Percentiles rank a stretch among this genome's conserved stretches.
These are phyloP conservation scores for Trichosporon ovoides DNA, from an alignment of 1,284 basidiomycete genomes.

Conservation along the genomic window DNA sequence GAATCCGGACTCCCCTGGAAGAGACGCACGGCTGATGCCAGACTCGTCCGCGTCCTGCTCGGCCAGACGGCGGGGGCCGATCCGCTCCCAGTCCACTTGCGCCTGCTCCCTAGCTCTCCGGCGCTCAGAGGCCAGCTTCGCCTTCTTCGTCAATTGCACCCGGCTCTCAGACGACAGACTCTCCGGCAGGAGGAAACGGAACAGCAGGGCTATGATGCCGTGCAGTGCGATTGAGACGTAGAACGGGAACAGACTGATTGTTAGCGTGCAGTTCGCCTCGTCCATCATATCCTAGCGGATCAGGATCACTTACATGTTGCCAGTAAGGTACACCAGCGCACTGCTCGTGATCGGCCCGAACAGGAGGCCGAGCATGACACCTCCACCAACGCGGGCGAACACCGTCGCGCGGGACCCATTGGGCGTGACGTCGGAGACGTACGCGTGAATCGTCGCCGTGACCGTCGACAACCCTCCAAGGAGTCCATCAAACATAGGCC, in stretches of 20 bases:
- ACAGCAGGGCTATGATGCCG: slow-evolving; percentile 54
- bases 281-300: too few relatives aligned
- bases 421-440: slow-evolving; percentile 74
- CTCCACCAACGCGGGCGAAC: slow-evolving; percentile 65
- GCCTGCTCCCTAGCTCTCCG: slow-evolving; percentile 36
- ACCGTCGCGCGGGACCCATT: slow-evolving; percentile 72
- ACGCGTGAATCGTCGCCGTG: slow-evolving; percentile 72
- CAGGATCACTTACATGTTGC: slow-evolving; percentile 49
- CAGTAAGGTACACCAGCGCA: slow-evolving; percentile 61
- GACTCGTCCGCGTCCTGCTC: background rate
- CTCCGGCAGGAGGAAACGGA: slow-evolving; percentile 67
- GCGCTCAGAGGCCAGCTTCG: slow-evolving; percentile 42
- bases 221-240: slow-evolving; percentile 55
- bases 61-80: slow-evolving; percentile 8
- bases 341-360: slow-evolving; percentile 68
- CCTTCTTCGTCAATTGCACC: slow-evolving; percentile 33
- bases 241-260: slow-evolving; percentile 66
- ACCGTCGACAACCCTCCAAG: slow-evolving; percentile 82
- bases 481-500: slow-evolving; percentile 73
- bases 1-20: too few relatives aligned
- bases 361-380: slow-evolving; percentile 59
- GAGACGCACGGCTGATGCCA: background rate
- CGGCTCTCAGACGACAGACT: slow-evolving; percentile 54
- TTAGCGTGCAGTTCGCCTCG: too few relatives aligned
- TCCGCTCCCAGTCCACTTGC: slow-evolving; percentile 46